Percentiles rank a stretch among this genome's conserved stretches.
phyloP scores from a whole-genome alignment of 371 early-diverging fungal genomes.

The Syncephalastrum monosporum region DNA sequence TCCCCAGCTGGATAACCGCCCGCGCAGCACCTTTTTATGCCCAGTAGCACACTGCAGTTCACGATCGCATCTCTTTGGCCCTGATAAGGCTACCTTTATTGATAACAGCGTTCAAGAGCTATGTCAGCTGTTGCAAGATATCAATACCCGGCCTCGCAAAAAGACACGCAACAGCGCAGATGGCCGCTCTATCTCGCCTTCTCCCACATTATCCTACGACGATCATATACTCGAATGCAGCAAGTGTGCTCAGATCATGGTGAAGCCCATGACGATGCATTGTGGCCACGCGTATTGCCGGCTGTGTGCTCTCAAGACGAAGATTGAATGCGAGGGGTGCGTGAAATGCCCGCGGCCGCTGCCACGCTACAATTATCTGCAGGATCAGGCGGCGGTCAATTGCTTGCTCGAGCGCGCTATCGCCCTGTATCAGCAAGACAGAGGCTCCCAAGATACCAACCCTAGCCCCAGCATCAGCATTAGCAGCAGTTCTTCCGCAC shows the following conservation, averaged over 20 bases:
- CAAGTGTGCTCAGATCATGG: conserved; percentile 50
- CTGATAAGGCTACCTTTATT: not conserved
- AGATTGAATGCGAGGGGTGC: conserved; percentile 18
- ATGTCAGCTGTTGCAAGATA: too few relatives aligned
- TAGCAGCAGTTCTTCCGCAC: not conserved
- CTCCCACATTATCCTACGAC: too few relatives aligned
- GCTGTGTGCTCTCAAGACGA: conserved; percentile 43
- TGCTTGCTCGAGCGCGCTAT: conserved; percentile 5
- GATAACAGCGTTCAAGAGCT: too few relatives aligned
- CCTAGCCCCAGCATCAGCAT: not conserved
- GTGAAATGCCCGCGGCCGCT: conserved; percentile 22
- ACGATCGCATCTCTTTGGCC: conserved; percentile 34
- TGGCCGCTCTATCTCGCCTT: conserved; percentile 41
- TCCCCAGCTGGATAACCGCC: not conserved
- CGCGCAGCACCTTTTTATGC: conserved; percentile 24
- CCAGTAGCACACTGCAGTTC: conserved; percentile 25
- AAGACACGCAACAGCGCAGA: conserved; percentile 11
- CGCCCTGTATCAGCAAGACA: not conserved
- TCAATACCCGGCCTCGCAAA: conserved; percentile 6
- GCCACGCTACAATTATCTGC: conserved; percentile 27
- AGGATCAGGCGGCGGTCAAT: conserved; percentile 16
- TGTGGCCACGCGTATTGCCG: conserved; percentile 78
- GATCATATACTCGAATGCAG: conserved; percentile 34
- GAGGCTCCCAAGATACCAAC: too few relatives aligned
- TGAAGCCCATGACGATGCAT: conserved; percentile 60